Base-by-base conservation (phyloP, 2,329 filamentous ascomycete genomes). In the Fusarium sp. region DNA sequence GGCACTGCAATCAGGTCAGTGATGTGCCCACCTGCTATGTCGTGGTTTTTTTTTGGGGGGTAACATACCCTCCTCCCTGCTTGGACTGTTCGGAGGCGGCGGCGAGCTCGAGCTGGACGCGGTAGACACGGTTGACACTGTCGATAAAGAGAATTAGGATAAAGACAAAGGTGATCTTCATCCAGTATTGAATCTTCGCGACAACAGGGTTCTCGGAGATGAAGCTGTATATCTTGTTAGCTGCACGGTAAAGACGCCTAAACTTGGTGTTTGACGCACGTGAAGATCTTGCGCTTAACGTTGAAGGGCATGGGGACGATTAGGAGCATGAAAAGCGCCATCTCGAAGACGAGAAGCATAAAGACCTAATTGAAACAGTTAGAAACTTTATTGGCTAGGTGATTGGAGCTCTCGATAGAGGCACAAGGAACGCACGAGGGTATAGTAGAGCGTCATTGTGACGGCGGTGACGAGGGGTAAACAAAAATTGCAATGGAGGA, bases 121-220 rank as follows among this genome's bases (percentile, higher is more conserved):
- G 94, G 84, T 98, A 99, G 80, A 99, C 96, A 75, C 96, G 94
- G 81, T 92, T 92, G 83, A 98, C 95, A 81, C 95, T 98, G 86
- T 99, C 96, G 79, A 98, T 90, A 86, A 99, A 99, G 75, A 99
- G 92, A 75, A 99, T 98, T 67, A 98, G 88, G 80, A 99, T 98
- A 87, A 99, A 99, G 82, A 99, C 96, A 82, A 99, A 99, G 5
- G 95, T 98, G 66, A 99, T 99, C 90, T 98, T 98, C 86, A 99
- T 89, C 79, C 95, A 96, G 87, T 99, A 98, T 87, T 98, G 96
- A 75, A 98, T 83, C 83, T 98, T 98, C 45, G 95, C 96, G 67
- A 99, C 89, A 59, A 91, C 70, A 1, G 88, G 93, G 81, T 92
- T 97, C 81, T 96, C 94, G 60, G 95, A 98, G 81, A 99, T 95